Conservation (phyloP, 2,329 filamentous ascomycete species). For the Cytospora chrysosperma region DNA sequence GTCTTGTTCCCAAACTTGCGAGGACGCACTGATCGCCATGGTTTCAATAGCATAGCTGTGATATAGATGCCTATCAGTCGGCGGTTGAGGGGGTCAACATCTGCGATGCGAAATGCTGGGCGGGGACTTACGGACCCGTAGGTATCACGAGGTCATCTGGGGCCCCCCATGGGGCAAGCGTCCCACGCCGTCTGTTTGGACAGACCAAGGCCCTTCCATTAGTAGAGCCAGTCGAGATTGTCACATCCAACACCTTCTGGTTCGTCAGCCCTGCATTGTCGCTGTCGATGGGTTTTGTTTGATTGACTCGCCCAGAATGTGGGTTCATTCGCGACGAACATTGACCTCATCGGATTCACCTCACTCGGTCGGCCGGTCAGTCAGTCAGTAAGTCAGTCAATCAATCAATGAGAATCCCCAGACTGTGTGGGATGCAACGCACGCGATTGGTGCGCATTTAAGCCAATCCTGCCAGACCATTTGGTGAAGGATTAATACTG, state of each 20-base stretch:
- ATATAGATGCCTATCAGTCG: conserved; percentile 4
- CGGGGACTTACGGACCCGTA: not conserved
- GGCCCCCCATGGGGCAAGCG: conserved; percentile 5
- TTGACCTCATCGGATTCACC: not conserved
- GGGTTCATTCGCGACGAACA: not conserved
- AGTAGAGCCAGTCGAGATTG: not conserved
- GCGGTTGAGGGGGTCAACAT: not conserved
- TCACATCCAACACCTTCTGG: conserved; percentile 6
- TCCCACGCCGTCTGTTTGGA: conserved; percentile 6
- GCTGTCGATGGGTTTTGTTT: not conserved
- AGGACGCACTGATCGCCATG: conserved; percentile 1
- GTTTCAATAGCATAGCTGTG: conserved; percentile 5
- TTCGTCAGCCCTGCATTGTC: conserved; percentile 9
- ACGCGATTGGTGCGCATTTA: conserved; percentile 14
- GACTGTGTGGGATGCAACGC: not conserved
- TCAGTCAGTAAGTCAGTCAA: no score
- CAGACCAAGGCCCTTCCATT: conserved; percentile 1
- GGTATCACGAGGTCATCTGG: conserved; percentile 16
- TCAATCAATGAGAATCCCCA: no score
- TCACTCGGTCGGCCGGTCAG: no score
- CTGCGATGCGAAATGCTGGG: conserved; percentile 11
- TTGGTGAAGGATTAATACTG: no score
- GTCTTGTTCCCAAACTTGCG: not conserved
- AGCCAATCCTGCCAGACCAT: not conserved
- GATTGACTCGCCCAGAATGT: not conserved